A percentile compares a stretch with the other conserved stretches of the same genome.
These are phyloP conservation scores for Solanum virginianum DNA, from an alignment of 257 asterid species.

Conservation along the genomic window DNA sequence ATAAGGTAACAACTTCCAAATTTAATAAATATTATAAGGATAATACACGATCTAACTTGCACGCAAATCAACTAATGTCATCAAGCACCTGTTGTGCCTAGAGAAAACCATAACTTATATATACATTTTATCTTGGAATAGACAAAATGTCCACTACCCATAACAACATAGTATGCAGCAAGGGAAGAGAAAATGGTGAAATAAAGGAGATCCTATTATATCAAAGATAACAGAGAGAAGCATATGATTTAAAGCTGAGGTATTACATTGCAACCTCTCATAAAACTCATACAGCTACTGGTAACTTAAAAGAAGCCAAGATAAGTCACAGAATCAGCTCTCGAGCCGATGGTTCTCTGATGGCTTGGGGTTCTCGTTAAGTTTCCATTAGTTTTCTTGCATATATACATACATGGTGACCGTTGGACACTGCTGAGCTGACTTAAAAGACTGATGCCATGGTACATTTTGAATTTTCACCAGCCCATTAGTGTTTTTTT, in stretches of 20 bases:
- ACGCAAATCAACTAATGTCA: background rate
- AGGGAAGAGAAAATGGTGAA: background rate
- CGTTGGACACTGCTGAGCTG: background rate
- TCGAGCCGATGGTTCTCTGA: background rate
- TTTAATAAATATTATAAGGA: background rate
- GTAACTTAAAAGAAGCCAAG: background rate
- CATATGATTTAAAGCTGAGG: background rate
- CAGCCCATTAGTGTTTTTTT: slow-evolving; percentile 34
- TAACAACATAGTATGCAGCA: background rate
- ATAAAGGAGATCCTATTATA: background rate
- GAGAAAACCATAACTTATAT: background rate
- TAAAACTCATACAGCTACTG: background rate
- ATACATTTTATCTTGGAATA: background rate
- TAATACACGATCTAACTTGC: background rate
- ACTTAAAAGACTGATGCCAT: background rate
- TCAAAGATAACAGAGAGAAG: background rate
- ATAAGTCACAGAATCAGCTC: background rate
- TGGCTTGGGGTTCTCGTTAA: background rate
- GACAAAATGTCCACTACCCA: background rate
- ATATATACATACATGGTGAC: background rate
- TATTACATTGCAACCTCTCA: background rate
- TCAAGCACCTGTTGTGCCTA: too few species aligned
- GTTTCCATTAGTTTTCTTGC: background rate
- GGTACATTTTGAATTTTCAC: slow-evolving; percentile 9
- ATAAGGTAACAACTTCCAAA: background rate